phyloP scores from a whole-genome alignment of 192 early-diverging fungal genomes.

The Podila verticillata region DNA sequence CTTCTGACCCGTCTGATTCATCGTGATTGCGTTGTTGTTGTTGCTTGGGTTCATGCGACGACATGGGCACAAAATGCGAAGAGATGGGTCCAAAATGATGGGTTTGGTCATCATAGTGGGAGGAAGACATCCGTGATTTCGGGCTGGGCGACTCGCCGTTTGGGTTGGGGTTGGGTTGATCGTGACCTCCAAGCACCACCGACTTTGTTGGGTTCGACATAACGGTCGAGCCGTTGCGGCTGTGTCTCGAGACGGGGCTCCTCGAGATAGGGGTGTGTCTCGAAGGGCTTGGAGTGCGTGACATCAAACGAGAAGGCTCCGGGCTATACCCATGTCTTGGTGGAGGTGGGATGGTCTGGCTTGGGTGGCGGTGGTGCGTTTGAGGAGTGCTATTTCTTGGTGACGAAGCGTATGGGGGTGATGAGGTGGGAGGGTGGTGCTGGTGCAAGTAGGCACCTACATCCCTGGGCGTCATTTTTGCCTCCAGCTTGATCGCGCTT shows the following conservation, averaged over 20 bases:
- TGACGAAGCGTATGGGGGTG: background rate
- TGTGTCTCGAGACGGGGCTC: background rate
- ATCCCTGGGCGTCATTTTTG: background rate
- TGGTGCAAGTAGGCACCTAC: background rate
- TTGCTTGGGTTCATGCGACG: background rate
- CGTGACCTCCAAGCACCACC: background rate
- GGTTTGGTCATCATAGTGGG: background rate
- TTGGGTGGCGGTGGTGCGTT: background rate
- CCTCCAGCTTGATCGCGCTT: background rate
- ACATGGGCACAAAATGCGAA: conserved; percentile 2
- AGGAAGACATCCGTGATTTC: background rate
- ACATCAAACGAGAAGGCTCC: background rate
- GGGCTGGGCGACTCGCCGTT: conserved; percentile 1
- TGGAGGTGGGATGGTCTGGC: background rate
- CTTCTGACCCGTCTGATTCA: background rate
- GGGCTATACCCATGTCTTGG: background rate
- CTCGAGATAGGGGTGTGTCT: background rate
- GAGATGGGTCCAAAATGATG: background rate
- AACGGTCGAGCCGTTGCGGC: background rate
- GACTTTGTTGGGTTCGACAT: background rate
- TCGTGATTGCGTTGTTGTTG: background rate
- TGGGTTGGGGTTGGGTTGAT: background rate
- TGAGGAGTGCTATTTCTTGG: background rate
- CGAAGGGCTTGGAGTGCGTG: background rate
- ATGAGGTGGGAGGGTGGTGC: background rate